Conservation (phyloP, 2,329 filamentous ascomycete species). For the Nemania serpens region DNA sequence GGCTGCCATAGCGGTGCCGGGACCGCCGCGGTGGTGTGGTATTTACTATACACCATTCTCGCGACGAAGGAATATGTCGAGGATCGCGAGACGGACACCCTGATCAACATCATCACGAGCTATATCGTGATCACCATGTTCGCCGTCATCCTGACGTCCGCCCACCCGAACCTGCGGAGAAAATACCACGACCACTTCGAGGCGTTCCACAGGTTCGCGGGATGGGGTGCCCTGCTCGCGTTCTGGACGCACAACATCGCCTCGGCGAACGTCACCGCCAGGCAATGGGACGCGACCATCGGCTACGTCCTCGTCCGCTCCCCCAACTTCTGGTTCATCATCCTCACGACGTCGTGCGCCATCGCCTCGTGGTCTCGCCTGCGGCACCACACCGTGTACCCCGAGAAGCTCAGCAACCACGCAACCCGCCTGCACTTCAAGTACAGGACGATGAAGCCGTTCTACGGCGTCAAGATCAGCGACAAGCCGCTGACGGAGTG, state of each 20-base stretch:
- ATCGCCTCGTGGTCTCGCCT: slow-evolving; percentile 76
- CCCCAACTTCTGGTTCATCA: slow-evolving; percentile 69
- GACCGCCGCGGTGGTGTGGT: slow-evolving; percentile 56
- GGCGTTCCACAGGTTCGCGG: slow-evolving; percentile 71
- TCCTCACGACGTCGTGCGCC: slow-evolving; percentile 66
- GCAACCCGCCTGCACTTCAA: slow-evolving; percentile 73
- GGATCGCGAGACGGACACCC: slow-evolving; percentile 27
- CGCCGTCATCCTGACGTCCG: slow-evolving; percentile 62
- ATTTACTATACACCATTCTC: slow-evolving; percentile 46
- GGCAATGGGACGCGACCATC: slow-evolving; percentile 37
- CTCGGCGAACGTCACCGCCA: slow-evolving; percentile 54
- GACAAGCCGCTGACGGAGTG: slow-evolving; percentile 70
- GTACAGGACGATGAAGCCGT: slow-evolving; percentile 62
- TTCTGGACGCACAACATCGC: slow-evolving; percentile 66
- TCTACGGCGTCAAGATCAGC: slow-evolving; percentile 65
- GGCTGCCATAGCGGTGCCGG: slow-evolving; percentile 58
- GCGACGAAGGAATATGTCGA: slow-evolving; percentile 37
- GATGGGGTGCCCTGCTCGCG: slow-evolving; percentile 63
- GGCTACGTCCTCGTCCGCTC: slow-evolving; percentile 47
- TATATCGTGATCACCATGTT: slow-evolving; percentile 59
- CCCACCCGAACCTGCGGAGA: slow-evolving; percentile 66
- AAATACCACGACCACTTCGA: slow-evolving; percentile 73
- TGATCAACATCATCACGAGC: slow-evolving; percentile 41
- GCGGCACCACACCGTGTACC: slow-evolving; percentile 66
- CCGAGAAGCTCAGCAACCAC: slow-evolving; percentile 72